These are phyloP conservation scores for Gyrodon lividus DNA, from an alignment of 768 basidiomycete species.

Conservation along the genomic window DNA sequence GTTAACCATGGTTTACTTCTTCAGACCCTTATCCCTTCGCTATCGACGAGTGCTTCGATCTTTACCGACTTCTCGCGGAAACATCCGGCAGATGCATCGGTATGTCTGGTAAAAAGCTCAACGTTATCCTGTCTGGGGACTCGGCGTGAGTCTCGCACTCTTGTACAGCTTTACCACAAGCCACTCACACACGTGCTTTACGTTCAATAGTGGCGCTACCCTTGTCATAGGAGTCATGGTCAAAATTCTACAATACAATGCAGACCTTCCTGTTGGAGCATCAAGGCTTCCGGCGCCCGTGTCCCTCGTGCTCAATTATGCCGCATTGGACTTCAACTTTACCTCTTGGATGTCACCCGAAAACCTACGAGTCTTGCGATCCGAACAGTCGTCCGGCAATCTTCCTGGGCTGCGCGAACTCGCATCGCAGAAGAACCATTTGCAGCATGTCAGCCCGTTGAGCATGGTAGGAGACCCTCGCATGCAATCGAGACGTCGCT, in stretches of 20 bases:
- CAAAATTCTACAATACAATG: slow-evolving; percentile 73
- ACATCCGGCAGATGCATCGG: slow-evolving; percentile 80
- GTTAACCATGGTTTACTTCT: slow-evolving; percentile 4
- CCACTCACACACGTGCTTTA: slow-evolving; percentile 12
- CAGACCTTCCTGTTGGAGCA: slow-evolving; percentile 25
- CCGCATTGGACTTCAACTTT: slow-evolving; percentile 96
- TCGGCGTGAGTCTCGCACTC: slow-evolving; percentile 76
- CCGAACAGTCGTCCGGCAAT: slow-evolving; percentile 84
- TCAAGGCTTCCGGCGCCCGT: slow-evolving; percentile 66
- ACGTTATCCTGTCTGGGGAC: slow-evolving; percentile 84
- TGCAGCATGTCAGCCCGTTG: slow-evolving; percentile 85
- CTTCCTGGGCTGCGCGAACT: slow-evolving; percentile 69
- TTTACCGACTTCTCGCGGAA: slow-evolving; percentile 77
- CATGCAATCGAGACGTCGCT: slow-evolving; percentile 35
- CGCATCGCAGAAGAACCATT: slow-evolving; percentile 82
- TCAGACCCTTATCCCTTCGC: slow-evolving; percentile 96
- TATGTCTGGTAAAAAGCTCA: slow-evolving; percentile 80
- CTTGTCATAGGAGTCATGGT: slow-evolving; percentile 82
- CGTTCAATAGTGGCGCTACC: slow-evolving; percentile 70
- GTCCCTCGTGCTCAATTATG: slow-evolving; percentile 85
- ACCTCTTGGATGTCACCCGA: slow-evolving; percentile 93
- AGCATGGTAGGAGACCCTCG: slow-evolving; percentile 83
- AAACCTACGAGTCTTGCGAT: slow-evolving; percentile 78
- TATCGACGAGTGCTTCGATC: slow-evolving; percentile 92
- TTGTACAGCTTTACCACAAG: neutral